These are phyloP conservation scores for Shiraia sp. DNA, from an alignment of 2,329 filamentous ascomycete genomes.

Conservation along the genomic window DNA sequence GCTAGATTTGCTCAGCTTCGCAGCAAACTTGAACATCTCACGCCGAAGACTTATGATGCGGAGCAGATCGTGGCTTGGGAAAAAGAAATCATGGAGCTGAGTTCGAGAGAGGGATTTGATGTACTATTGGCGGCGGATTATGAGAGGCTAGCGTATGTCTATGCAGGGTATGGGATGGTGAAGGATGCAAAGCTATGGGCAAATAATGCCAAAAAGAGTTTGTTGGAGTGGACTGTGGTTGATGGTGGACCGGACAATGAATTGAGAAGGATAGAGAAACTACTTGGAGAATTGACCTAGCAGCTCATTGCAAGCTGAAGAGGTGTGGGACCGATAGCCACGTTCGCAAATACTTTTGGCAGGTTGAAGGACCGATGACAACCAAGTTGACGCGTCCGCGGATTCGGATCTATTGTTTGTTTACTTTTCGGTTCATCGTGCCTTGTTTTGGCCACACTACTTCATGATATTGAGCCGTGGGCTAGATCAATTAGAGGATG, in stretches of 20 bases:
- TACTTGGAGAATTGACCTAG: conserved; percentile 17
- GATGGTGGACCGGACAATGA: conserved; percentile 18
- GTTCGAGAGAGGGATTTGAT: conserved; percentile 23
- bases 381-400: too few species aligned
- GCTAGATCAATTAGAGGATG: neutral
- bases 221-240: conserved; percentile 24
- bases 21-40: conserved; percentile 17
- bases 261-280: conserved; percentile 17
- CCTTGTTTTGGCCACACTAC: neutral
- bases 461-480: neutral
- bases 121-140: conserved; percentile 24
- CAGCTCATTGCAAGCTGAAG: conserved; percentile 1
- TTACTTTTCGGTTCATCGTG: too few species aligned
- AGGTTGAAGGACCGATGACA: too few species aligned
- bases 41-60: conserved; percentile 23
- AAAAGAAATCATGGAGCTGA: conserved; percentile 26
- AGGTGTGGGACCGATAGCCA: too few species aligned
- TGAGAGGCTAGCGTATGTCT: conserved; percentile 32
- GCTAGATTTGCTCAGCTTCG: conserved; percentile 19
- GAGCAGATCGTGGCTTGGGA: conserved; percentile 28
- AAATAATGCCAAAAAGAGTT: conserved; percentile 19
- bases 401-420: too few species aligned
- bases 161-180: conserved; percentile 19
- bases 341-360: too few species aligned
- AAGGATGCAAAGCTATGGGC: conserved; percentile 23